A percentile compares a stretch with the other conserved stretches of the same genome.
Evolutionary conservation across 2,329 filamentous ascomycete species (phyloP).

Genomic region (Fusarium drepaniforme): DNA sequence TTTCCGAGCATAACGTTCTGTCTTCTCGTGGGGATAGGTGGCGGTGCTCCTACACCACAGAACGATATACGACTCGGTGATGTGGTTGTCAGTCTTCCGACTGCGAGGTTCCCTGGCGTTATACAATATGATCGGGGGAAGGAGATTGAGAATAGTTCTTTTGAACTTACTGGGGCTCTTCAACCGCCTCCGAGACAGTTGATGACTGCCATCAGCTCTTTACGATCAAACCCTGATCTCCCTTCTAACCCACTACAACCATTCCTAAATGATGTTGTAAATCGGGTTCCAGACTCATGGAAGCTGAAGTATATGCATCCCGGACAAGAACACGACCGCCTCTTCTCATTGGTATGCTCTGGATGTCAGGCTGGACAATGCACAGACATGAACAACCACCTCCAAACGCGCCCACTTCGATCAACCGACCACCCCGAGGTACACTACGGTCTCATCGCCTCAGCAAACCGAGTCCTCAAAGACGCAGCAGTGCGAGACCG

Average conservation of each 20-base stretch:
- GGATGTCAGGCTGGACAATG: background rate
- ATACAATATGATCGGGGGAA: constrained; percentile 33
- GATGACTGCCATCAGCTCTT: constrained; percentile 12
- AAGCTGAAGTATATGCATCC: constrained; percentile 1
- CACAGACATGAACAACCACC: background rate
- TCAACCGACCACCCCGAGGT: background rate
- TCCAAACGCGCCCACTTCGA: background rate
- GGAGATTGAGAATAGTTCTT: background rate
- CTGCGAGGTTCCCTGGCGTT: background rate
- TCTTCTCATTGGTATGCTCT: background rate
- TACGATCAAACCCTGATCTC: constrained; percentile 10
- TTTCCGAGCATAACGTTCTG: constrained; percentile 12
- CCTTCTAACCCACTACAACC: constrained; percentile 1
- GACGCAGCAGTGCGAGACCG: background rate
- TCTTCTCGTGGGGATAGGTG: constrained; percentile 15
- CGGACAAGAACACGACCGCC: constrained; percentile 1
- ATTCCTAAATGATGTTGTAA: background rate
- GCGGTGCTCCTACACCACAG: constrained; percentile 7
- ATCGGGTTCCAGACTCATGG: background rate
- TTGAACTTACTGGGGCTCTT: constrained; percentile 1
- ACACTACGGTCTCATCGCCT: background rate
- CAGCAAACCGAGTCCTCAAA: background rate
- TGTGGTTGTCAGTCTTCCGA: constrained; percentile 26
- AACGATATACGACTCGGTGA: constrained; percentile 29
- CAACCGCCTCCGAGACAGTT: constrained; percentile 6